phyloP scores from a whole-genome alignment of 139 green algal species.

The Cymbomonas tetramitiformis region DNA sequence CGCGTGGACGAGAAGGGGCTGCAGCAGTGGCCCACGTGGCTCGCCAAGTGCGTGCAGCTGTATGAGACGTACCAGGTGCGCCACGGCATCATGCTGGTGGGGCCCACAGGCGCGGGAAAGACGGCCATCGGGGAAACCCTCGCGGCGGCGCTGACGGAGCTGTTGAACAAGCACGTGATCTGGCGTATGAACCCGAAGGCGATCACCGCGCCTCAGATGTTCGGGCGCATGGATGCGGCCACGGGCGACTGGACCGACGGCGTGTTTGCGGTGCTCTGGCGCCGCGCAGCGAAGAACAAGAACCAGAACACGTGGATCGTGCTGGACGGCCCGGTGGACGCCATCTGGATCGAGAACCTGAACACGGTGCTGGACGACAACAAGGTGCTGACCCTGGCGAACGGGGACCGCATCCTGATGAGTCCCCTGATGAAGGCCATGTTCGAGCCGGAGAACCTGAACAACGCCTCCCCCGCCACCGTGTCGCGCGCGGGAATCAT shows the following conservation, averaged over 20 bases:
- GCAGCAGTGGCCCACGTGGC: constrained; percentile 64
- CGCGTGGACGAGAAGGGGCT: constrained; percentile 38
- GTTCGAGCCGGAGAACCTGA: constrained; percentile 93
- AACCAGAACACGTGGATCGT: constrained; percentile 89
- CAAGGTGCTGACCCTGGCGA: too few relatives aligned
- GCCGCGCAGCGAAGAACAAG: constrained; percentile 70
- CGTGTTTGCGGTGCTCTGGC: constrained; percentile 83
- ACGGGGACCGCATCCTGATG: constrained; percentile 97
- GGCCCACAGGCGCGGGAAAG: constrained; percentile 74
- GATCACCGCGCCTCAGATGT: constrained; percentile 79
- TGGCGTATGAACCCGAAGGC: constrained; percentile 83
- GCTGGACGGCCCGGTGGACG: too few relatives aligned
- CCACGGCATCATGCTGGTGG: constrained; percentile 86
- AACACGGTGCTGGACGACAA: too few relatives aligned
- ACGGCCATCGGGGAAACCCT: constrained; percentile 68
- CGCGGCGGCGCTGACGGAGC: constrained; percentile 61
- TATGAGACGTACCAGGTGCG: constrained; percentile 82
- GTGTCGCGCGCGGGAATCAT: constrained; percentile 87
- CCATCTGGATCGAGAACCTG: too few relatives aligned
- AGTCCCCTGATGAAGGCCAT: too few relatives aligned
- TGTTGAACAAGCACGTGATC: constrained; percentile 73
- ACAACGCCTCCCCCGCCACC: constrained; percentile 88
- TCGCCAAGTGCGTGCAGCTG: constrained; percentile 90
- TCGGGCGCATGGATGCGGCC: constrained; percentile 62
- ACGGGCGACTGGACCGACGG: constrained; percentile 93